Base-by-base conservation (phyloP, 768 basidiomycete species). In the Russula sp. region DNA sequence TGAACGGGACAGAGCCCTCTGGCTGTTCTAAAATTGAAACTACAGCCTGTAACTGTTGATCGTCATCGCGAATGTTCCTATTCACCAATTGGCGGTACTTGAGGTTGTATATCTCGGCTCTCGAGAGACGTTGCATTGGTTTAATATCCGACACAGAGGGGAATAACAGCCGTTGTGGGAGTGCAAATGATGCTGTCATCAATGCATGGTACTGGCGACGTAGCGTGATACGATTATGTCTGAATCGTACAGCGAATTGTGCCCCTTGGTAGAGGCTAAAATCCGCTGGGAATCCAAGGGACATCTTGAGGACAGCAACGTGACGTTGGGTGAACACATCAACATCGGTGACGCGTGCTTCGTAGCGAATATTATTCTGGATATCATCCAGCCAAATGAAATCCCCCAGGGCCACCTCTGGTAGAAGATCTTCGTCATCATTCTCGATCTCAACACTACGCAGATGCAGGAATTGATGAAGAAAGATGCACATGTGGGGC, bases 151-250 rank as follows among this genome's bases (percentile, higher is more conserved):
- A 52, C 10, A 59, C 50, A 4, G 64, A 53, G 0, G 85, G 85
- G 65, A 86, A 85, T 0, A 86, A 69, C 5, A 85, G 69, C 0
- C 81, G 75, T 9, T 77, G 73, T 43, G 77, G 75, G 0, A 73
- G 70, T 3, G 34, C 7, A 65, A 79, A 81, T 0, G 72, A 72
- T 0, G 75, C 73, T 43, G 79, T 76, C 55, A 87, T 68, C 0
- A 87, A 69, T 0, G 83, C 85, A 59, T 81, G 79, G 67, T 86
- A 84, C 69, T 86, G 83, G 0, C 85, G 75, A 20, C 79, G 78
- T 8, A 84, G 59, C 1, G 83, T 79, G 63, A 79, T 75, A 0
- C 84, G 78, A 65, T 81, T 85, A 8, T 86, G 69, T 29, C 64
- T 62, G 72, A 86, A 86, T 0, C 79, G 78, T 22, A 85, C 76